Percentiles rank a stretch among this genome's conserved stretches.
These are phyloP conservation scores for Botrytis medusae DNA, from an alignment of 2,329 filamentous ascomycete genomes.

Conservation along the genomic window DNA sequence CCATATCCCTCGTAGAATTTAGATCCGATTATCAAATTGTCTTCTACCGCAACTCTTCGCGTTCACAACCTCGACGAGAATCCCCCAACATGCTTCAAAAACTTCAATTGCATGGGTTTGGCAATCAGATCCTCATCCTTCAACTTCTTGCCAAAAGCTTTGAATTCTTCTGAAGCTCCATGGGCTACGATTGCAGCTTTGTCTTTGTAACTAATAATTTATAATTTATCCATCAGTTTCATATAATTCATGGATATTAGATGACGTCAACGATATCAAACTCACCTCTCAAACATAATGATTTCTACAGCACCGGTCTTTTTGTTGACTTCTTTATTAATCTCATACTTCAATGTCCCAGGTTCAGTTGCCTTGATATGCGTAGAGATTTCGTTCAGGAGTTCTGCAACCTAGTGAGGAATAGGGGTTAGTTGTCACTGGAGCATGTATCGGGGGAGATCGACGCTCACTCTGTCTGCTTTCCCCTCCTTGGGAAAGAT, in stretches of 20 bases:
- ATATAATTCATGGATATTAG: background rate
- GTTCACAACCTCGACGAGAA: slow-evolving; percentile 32
- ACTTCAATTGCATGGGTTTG: slow-evolving; percentile 33
- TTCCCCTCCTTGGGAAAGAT: slow-evolving; percentile 35
- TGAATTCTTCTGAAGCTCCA: slow-evolving; percentile 29
- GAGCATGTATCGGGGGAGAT: background rate
- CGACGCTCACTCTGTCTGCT: slow-evolving; percentile 31
- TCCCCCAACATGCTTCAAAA: slow-evolving; percentile 33
- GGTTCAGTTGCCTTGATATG: slow-evolving; percentile 35
- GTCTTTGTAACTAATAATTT: slow-evolving; percentile 34
- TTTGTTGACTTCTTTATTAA: slow-evolving; percentile 32
- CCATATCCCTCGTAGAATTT: background rate
- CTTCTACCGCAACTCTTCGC: background rate
- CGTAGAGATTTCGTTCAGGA: slow-evolving; percentile 30
- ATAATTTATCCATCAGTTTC: background rate
- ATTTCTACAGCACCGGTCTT: slow-evolving; percentile 35
- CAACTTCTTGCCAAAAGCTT: slow-evolving; percentile 31
- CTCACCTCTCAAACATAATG: slow-evolving; percentile 37
- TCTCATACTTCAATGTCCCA: slow-evolving; percentile 34
- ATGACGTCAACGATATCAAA: background rate
- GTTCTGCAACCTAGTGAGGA: slow-evolving; percentile 32
- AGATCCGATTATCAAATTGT: background rate
- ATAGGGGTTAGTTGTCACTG: background rate
- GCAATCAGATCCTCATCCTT: slow-evolving; percentile 33
- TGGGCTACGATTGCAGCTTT: slow-evolving; percentile 34